Evolutionary conservation across 805 yeast species (phyloP), one percentile per base, ranked within the genome.

Genomic region (Ogataea salicorniae): DNA sequence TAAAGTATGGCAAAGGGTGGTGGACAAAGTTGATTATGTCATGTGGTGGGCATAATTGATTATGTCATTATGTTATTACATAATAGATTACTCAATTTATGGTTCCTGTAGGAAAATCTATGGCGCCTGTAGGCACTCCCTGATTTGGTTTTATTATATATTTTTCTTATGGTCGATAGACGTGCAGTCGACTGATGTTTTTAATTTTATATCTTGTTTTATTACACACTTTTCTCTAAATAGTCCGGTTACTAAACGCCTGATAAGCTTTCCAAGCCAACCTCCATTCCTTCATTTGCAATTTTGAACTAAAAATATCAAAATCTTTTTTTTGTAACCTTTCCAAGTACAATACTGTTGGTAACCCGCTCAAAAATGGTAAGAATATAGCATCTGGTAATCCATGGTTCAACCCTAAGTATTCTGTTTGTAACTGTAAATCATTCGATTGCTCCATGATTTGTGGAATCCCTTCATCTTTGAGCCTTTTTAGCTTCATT

Each of bases 351-450:
- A 84, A 72, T 16, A 76, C 64, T 0, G 85, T 74, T 0, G 95
- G 95, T 4, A 85, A 70, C 0, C 83, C 77, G 17, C 74, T 67
- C 87, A 87, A 76, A 49, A 79, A 74, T 2, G 95, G 92, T 2
- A 83, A 73, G 54, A 76, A 81, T 23, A 85, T 53, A 26, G 81
- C 83, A 57, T 84, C 91, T 0, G 87, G 84, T 5, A 82, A 50
- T 1, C 72, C 72, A 13, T 60, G 55, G 43, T 70, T 70, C 78
- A 84, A 75, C 8, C 56, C 57, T 22, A 58, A 60, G 26, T 66
- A 54, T 16, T 45, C 38, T 1, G 16, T 14, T 15, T 42, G 37
- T 14, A 56, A 37, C 26, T 44, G 48, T 8, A 26, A 2, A 14
- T 50, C 46, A 0, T 57, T 53, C 34, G 63, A 49, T 18, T 48